Percentiles rank a stretch among this genome's conserved stretches.
Evolutionary conservation across 1,284 basidiomycete genomes (phyloP).

Genomic region (Abortiporus biennis): DNA sequence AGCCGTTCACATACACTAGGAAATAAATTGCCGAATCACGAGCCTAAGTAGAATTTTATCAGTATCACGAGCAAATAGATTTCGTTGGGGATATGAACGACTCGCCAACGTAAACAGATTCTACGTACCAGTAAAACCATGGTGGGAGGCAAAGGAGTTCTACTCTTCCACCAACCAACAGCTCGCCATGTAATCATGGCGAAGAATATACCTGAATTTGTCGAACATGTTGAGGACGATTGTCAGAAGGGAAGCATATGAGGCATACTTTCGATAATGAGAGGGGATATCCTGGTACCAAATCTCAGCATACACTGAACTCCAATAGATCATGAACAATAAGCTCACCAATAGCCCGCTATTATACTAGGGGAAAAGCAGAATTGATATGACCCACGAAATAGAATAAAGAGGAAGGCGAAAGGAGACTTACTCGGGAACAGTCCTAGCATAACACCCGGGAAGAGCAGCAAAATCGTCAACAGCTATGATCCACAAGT

Average conservation of each 20-base stretch:
- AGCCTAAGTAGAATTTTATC: slow-evolving; percentile 1
- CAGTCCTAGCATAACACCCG: not conserved
- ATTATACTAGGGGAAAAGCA: not conserved
- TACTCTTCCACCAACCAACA: not conserved
- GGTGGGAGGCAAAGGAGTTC: not conserved
- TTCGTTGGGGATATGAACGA: not conserved
- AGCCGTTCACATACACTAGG: not conserved
- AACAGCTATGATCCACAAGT: not conserved
- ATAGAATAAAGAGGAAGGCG: too few species aligned
- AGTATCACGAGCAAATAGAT: not conserved
- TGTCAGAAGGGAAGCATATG: too few species aligned
- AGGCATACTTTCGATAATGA: slow-evolving; percentile 5
- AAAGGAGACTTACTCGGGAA: not conserved
- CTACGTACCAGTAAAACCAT: slow-evolving; percentile 1
- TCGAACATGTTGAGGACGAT: too few species aligned
- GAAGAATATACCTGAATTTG: slow-evolving; percentile 3
- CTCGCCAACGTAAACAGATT: not conserved
- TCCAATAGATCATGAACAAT: not conserved
- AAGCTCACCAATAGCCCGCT: slow-evolving; percentile 1
- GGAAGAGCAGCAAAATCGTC: slow-evolving; percentile 1
- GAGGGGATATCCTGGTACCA: slow-evolving; percentile 1
- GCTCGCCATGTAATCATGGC: slow-evolving; percentile 1
- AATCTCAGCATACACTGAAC: not conserved
- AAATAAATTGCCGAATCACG: slow-evolving; percentile 4
- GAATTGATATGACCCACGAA: not conserved